Evolutionary conservation across 73 alveolate genomes (phyloP).

Genomic region (Paramecium sexaurelia): DNA sequence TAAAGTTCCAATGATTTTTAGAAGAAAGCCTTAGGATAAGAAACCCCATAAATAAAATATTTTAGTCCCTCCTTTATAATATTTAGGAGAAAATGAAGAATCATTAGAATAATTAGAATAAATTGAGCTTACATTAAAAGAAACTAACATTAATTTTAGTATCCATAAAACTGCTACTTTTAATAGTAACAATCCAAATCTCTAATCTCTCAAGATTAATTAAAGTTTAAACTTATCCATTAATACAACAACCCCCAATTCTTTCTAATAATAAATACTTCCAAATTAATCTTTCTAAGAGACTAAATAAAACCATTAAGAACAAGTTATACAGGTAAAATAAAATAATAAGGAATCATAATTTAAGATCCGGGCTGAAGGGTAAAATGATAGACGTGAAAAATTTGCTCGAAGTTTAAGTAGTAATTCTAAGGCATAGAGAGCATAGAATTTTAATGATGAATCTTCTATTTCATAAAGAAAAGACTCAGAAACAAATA

Average conservation of each 20-base stretch:
- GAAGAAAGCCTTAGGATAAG: background rate
- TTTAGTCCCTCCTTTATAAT: background rate
- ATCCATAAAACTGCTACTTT: conserved; percentile 35
- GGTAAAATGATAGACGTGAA: background rate
- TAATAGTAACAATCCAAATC: background rate
- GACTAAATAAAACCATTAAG: background rate
- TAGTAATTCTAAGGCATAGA: background rate
- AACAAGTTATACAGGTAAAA: background rate
- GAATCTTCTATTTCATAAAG: background rate
- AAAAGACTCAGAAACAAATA: background rate
- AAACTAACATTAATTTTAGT: background rate
- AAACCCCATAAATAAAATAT: conserved; percentile 10
- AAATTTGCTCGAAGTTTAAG: conserved; percentile 1
- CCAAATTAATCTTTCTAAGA: background rate
- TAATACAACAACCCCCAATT: background rate
- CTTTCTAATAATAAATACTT: background rate
- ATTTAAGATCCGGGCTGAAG: background rate
- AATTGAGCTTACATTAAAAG: background rate
- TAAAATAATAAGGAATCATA: background rate
- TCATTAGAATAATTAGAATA: background rate
- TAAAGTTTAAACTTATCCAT: background rate
- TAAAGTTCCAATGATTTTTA: background rate
- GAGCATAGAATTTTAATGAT: background rate
- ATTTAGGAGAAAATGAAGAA: conserved; percentile 12
- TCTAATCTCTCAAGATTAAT: background rate